Evolutionary conservation across 345 rosid genomes (phyloP).

Genomic region (Nephelium lappaceum): DNA sequence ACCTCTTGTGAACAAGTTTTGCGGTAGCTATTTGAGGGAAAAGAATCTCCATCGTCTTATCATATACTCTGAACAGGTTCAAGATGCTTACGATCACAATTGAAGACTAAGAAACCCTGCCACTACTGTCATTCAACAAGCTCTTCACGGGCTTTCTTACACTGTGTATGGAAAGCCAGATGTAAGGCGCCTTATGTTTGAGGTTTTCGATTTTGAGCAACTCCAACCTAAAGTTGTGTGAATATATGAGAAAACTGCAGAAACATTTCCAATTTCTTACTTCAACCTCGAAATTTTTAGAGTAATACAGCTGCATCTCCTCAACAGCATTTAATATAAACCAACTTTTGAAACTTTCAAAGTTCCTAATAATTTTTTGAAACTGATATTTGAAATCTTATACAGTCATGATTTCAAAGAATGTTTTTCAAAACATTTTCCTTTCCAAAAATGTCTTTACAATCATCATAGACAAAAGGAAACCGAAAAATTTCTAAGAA

Average conservation of each 20-base stretch:
- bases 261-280: constrained; percentile 6
- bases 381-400: no score
- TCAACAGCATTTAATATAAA: constrained; percentile 23
- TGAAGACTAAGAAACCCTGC: constrained; percentile 80
- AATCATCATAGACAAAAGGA: no score
- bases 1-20: constrained; percentile 87
- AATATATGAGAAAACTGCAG: constrained; percentile 15
- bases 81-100: constrained; percentile 73
- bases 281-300: neutral
- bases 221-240: constrained; percentile 79
- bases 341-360: no score
- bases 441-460: no score
- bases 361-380: no score
- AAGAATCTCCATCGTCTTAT: constrained; percentile 68
- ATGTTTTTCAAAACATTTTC: no score
- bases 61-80: constrained; percentile 71
- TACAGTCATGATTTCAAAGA: no score
- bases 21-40: constrained; percentile 81
- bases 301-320: neutral
- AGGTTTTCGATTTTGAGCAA: constrained; percentile 94
- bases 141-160: constrained; percentile 86
- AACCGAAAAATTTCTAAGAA: no score
- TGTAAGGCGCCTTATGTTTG: constrained; percentile 89
- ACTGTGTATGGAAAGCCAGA: constrained; percentile 85
- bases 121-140: constrained; percentile 85